Conservation (phyloP, 257 asterid species). For the Ehretia macrophylla region DNA sequence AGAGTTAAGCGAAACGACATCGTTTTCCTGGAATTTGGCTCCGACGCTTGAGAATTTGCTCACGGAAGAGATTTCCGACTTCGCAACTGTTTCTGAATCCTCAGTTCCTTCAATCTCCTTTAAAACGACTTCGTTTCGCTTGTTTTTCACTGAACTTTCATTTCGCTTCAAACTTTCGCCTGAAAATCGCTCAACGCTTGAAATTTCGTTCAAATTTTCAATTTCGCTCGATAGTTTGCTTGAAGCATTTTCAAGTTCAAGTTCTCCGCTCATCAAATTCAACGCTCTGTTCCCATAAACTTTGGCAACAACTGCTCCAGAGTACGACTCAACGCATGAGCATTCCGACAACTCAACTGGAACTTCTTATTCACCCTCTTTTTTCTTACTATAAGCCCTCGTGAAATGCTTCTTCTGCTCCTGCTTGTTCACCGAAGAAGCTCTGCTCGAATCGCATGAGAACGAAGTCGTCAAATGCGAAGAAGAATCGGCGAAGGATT, state of each 20-base stretch:
- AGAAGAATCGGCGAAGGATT: conserved; percentile 1
- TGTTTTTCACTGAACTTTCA: conserved; percentile 22
- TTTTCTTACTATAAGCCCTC: conserved; percentile 31
- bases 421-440: conserved; percentile 31
- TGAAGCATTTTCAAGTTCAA: conserved; percentile 17
- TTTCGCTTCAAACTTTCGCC: conserved; percentile 18
- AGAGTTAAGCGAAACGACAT: conserved; percentile 28
- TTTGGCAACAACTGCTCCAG: conserved; percentile 23
- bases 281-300: conserved; percentile 27
- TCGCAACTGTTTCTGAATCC: conserved; percentile 16
- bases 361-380: conserved; percentile 11
- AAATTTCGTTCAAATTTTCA: conserved; percentile 26
- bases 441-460: conserved; percentile 50
- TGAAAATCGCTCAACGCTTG: conserved; percentile 32
- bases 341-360: conserved; percentile 53
- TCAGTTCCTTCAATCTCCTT: conserved; percentile 18
- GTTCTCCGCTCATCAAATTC: conserved; percentile 22
- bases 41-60: conserved; percentile 11
- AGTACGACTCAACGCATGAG: conserved; percentile 87
- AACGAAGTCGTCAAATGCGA: conserved; percentile 27
- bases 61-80: conserved; percentile 14
- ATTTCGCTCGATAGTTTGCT: conserved; percentile 13
- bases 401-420: conserved; percentile 29
- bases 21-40: conserved; percentile 30
- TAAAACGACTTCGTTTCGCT: conserved; percentile 21